Evolutionary conservation across 768 basidiomycete species (phyloP).

Genomic region (Auricularia sp.): DNA sequence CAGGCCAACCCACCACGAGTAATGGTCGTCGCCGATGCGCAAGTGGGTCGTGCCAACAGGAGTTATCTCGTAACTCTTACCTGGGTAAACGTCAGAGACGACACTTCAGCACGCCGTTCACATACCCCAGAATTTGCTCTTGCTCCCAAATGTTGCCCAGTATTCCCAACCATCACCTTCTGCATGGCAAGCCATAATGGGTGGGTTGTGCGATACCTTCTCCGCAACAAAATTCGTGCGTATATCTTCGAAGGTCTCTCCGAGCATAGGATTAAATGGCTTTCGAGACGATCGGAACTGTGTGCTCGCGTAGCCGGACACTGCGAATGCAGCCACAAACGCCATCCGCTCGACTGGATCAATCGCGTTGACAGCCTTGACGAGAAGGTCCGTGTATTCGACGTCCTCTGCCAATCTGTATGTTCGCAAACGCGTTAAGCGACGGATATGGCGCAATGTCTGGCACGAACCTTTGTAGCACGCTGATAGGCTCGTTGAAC

Average conservation of each 20-base stretch:
- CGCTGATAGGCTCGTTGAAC: slow-evolving; percentile 80
- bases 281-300: slow-evolving; percentile 73
- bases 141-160: slow-evolving; percentile 65
- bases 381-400: slow-evolving; percentile 65
- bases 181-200: slow-evolving; percentile 78
- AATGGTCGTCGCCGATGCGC: slow-evolving; percentile 55
- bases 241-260: slow-evolving; percentile 76
- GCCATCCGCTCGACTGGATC: slow-evolving; percentile 62
- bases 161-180: slow-evolving; percentile 71
- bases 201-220: slow-evolving; percentile 78
- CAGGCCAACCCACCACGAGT: slow-evolving; percentile 47
- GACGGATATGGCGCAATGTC: no score
- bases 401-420: slow-evolving; percentile 54
- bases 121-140: slow-evolving; percentile 78
- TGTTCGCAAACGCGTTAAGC: no score
- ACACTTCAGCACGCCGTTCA: no score
- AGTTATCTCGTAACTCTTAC: slow-evolving; percentile 78
- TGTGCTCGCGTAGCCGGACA: slow-evolving; percentile 77
- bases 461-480: slow-evolving; percentile 47
- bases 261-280: slow-evolving; percentile 84
- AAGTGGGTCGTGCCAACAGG: slow-evolving; percentile 64
- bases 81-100: no score
- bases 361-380: slow-evolving; percentile 44
- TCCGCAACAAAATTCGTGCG: slow-evolving; percentile 78
- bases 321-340: slow-evolving; percentile 74